Percentiles rank a stretch among this genome's conserved stretches.
These are phyloP conservation scores for Tuber calosporum DNA, from an alignment of 495 filamentous ascomycete species.

Conservation along the genomic window DNA sequence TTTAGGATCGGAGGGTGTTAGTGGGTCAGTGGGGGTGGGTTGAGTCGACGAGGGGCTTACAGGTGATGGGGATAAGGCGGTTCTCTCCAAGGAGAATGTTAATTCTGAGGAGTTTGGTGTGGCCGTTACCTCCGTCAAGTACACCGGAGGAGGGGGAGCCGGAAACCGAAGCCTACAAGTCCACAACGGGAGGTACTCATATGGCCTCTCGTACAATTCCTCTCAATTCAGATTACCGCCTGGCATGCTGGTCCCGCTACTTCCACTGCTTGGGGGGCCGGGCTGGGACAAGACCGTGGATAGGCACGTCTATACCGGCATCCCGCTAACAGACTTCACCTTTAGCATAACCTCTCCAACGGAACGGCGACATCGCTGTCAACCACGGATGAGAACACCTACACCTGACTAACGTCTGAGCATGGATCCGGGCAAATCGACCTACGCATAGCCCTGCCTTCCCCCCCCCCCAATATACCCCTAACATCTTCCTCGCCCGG, in stretches of 20 bases:
- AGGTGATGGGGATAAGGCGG: slow-evolving; percentile 20
- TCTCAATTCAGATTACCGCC: slow-evolving; percentile 24
- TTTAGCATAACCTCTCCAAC: slow-evolving; percentile 33
- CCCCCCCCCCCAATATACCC: too few relatives aligned
- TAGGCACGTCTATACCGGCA: slow-evolving; percentile 32
- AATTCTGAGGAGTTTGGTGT: too few relatives aligned
- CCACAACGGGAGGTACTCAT: slow-evolving; percentile 11
- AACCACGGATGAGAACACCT: slow-evolving; percentile 12
- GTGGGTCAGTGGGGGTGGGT: slow-evolving; percentile 35
- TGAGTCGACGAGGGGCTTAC: slow-evolving; percentile 36
- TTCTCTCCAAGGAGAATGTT: slow-evolving; percentile 24
- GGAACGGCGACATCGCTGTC: slow-evolving; percentile 35
- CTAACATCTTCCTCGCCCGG: too few relatives aligned
- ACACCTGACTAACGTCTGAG: too few relatives aligned
- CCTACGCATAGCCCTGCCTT: too few relatives aligned
- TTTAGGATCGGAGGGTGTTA: slow-evolving; percentile 19
- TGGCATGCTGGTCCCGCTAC: slow-evolving; percentile 13
- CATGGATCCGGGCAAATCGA: too few relatives aligned
- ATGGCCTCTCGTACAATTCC: slow-evolving; percentile 31
- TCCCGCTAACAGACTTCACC: slow-evolving; percentile 25
- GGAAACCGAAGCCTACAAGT: slow-evolving; percentile 4
- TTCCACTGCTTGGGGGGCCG: slow-evolving; percentile 31
- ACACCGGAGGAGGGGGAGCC: slow-evolving; percentile 10
- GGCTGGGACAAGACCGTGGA: slow-evolving; percentile 20
- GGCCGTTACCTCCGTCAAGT: slow-evolving; percentile 23